Base-by-base conservation (phyloP, 2,329 filamentous ascomycete genomes). In the Sphaerostilbella broomeana region DNA sequence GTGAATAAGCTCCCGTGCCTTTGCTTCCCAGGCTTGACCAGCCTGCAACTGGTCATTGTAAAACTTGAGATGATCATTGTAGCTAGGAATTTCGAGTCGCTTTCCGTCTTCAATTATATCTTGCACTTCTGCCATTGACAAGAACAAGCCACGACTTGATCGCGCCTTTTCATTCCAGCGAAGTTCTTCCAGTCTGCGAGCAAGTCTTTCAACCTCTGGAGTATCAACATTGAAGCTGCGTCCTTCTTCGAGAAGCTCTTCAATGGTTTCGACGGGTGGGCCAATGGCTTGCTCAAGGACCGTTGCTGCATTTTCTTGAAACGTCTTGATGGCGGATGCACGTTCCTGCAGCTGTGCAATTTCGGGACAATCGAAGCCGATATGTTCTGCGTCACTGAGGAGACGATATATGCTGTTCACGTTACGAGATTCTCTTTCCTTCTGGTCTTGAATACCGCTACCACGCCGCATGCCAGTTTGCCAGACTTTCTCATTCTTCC, bases 281-380 rank as follows among this genome's bases (percentile, higher is more conserved):
- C 73, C 63, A 22, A 73, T 67, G 17, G 79, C 72, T 49, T 84
- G 83, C 42, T 80, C 72, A 29, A 95, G 72, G 30, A 84, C 81
- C 44, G 70, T 69, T 41, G 77, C 73, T 21, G 87, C 89, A 51
- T 82, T 83, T 41, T 77, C 72, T 59, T 90, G 88, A 63, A 95
- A 98, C 42, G 79, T 77, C 49, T 84, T 79, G 62, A 98, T 92
- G 36, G 84, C 82, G 48, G 85, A 80, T 43, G 85, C 84, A 35
- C 90, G 84, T 59, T 97, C 89, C 56, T 83, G 82, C 38, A 98
- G 71, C 47, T 86, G 83, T 25, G 73, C 73, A 53, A 97, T 94
- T 62, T 98, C 90, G 27, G 86, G 83, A 61, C 88, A 94, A 51
- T 95, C 88, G 58, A 98, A 98, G 11, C 86, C 86, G 47, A 97